Evolutionary conservation across 352 stramenopile species (phyloP).

Genomic region (Pythium insidiosum): DNA sequence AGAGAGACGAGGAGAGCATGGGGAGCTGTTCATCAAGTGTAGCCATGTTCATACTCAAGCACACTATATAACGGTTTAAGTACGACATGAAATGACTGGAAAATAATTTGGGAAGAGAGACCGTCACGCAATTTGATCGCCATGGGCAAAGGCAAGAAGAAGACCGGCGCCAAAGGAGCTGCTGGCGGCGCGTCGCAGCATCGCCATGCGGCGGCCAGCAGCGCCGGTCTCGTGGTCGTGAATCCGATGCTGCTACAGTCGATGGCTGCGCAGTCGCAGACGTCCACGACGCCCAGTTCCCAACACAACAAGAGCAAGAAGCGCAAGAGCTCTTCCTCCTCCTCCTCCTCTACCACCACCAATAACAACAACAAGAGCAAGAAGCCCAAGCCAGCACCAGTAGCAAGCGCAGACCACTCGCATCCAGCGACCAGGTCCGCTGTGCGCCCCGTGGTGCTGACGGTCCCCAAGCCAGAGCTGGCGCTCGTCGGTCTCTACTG

Average conservation of each 20-base stretch:
- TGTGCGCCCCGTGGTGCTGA: too few species aligned
- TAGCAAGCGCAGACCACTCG: slow-evolving; percentile 3
- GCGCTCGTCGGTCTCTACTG: slow-evolving; percentile 48
- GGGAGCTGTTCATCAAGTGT: too few species aligned
- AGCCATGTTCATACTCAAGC: slow-evolving; percentile 8
- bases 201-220: background rate
- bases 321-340: too few species aligned
- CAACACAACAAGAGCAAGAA: slow-evolving; percentile 10
- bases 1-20: too few species aligned
- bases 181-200: background rate
- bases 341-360: too few species aligned
- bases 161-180: background rate
- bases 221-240: slow-evolving; percentile 33
- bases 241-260: slow-evolving; percentile 30
- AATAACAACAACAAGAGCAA: background rate
- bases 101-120: too few species aligned
- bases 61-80: too few species aligned
- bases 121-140: too few species aligned
- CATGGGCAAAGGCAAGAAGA: too few species aligned
- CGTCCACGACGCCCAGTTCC: background rate
- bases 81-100: slow-evolving; percentile 10
- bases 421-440: too few species aligned
- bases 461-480: slow-evolving; percentile 14
- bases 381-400: background rate
- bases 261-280: background rate